Percentiles rank a stretch among this genome's conserved stretches.
phyloP scores from a whole-genome alignment of 73 alveolate species.

The Tetrahymena borealis region DNA sequence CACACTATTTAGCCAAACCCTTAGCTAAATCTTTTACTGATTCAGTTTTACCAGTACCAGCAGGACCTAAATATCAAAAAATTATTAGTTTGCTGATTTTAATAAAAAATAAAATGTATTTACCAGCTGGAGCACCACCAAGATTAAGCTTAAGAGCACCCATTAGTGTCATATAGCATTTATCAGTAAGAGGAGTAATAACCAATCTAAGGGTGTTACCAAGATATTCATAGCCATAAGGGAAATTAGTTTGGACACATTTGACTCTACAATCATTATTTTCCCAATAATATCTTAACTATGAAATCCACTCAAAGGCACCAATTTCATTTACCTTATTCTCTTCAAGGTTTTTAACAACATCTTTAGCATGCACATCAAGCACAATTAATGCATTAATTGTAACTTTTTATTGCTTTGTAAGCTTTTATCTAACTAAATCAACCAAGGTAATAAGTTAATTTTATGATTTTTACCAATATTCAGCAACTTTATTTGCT shows the following conservation, averaged over 20 bases:
- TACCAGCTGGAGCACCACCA: conserved; percentile 96
- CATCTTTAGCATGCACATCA: conserved; percentile 95
- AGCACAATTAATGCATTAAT: conserved; percentile 88
- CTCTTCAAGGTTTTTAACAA: conserved; percentile 83
- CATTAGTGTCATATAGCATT: conserved; percentile 81
- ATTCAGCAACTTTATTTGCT: conserved; percentile 57
- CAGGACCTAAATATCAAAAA: conserved; percentile 50
- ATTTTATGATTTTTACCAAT: conserved; percentile 51
- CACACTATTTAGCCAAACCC: conserved; percentile 85
- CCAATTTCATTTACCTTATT: conserved; percentile 73
- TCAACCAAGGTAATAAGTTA: conserved; percentile 89
- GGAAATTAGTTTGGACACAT: conserved; percentile 97
- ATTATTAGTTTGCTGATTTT: neutral
- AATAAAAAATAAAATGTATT: neutral
- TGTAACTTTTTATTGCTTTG: conserved; percentile 59
- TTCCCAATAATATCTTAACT: conserved; percentile 99
- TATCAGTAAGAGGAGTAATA: neutral
- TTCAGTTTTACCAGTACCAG: conserved; percentile 99
- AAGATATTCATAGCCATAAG: conserved; percentile 92
- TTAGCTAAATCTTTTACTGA: conserved; percentile 93
- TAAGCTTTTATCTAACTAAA: conserved; percentile 73
- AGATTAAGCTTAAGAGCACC: conserved; percentile 87
- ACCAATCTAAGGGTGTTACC: conserved; percentile 50
- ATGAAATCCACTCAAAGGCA: conserved; percentile 99
- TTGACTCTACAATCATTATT: conserved; percentile 86